Evolutionary conservation across 1,284 basidiomycete genomes (phyloP).

Genomic region (Psilocybe mexicana): DNA sequence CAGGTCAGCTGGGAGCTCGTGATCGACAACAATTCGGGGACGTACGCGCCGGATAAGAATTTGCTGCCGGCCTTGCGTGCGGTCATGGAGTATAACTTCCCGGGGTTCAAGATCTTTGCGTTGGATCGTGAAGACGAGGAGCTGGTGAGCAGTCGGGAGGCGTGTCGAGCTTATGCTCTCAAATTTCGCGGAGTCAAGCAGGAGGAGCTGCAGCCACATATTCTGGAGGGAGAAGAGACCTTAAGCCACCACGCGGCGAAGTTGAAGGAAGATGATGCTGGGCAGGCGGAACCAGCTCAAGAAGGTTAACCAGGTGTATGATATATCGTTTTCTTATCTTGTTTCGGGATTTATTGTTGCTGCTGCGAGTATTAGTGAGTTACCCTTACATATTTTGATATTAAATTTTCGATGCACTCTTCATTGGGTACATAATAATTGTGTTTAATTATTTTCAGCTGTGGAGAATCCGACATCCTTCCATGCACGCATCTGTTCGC

Average conservation of each 20-base stretch:
- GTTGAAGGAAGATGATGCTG: not conserved
- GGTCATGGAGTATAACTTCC: constrained; percentile 69
- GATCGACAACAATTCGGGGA: constrained; percentile 78
- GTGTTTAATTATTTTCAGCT: constrained; percentile 14
- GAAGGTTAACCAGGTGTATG: no score
- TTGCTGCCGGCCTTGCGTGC: constrained; percentile 56
- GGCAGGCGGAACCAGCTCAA: no score
- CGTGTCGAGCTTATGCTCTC: constrained; percentile 64
- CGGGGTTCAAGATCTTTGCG: constrained; percentile 58
- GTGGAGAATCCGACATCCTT: constrained; percentile 38
- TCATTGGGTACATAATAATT: no score
- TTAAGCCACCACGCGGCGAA: constrained; percentile 26
- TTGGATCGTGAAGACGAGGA: constrained; percentile 59
- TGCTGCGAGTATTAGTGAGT: no score
- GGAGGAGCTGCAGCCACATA: constrained; percentile 65
- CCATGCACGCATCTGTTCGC: constrained; percentile 35
- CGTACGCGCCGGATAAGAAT: constrained; percentile 64
- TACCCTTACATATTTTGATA: no score
- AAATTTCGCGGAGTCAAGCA: constrained; percentile 52
- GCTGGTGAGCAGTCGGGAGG: constrained; percentile 58
- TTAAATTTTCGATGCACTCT: no score
- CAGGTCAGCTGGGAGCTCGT: constrained; percentile 69
- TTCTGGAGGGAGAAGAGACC: constrained; percentile 52
- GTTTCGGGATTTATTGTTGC: no score
- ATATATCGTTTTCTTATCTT: no score